Evolutionary conservation across 2,329 filamentous ascomycete species (phyloP).

Genomic region (Penicillium aurantiogriseum): DNA sequence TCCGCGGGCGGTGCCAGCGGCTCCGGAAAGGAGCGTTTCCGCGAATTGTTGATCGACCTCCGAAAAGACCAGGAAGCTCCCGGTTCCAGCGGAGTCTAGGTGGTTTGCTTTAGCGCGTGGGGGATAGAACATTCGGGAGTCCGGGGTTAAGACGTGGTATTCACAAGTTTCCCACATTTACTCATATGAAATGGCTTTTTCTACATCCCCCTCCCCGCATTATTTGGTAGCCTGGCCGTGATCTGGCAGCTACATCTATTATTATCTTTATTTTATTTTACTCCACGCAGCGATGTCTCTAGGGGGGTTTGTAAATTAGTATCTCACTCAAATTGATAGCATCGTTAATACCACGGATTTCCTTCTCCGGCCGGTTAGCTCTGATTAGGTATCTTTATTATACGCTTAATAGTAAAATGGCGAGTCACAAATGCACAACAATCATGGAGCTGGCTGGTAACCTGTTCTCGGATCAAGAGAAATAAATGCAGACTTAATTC

Average conservation of each 20-base stretch:
- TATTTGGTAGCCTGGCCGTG: background rate
- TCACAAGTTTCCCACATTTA: constrained; percentile 5
- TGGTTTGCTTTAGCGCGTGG: constrained; percentile 3
- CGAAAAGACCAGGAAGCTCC: constrained; percentile 90
- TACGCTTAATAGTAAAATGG: background rate
- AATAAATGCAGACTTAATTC: constrained; percentile 8
- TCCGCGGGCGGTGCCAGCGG: constrained; percentile 80
- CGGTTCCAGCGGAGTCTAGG: constrained; percentile 52
- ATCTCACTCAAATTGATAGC: constrained; percentile 24
- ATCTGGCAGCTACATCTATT: constrained; percentile 7
- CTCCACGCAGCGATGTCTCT: constrained; percentile 25
- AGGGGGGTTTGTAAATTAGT: constrained; percentile 27
- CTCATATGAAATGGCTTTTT: constrained; percentile 14
- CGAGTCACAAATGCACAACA: background rate
- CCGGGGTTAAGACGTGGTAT: constrained; percentile 1
- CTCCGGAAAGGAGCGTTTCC: constrained; percentile 93
- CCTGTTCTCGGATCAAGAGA: background rate
- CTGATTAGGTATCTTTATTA: background rate
- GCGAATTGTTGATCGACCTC: constrained; percentile 81
- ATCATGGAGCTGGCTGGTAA: background rate
- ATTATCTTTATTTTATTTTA: constrained; percentile 16
- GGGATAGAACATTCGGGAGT: constrained; percentile 6
- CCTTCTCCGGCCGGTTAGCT: background rate
- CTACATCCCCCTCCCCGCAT: constrained; percentile 3
- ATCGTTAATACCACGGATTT: constrained; percentile 26